phyloP scores from a whole-genome alignment of 2,329 filamentous ascomycete genomes.

The Aspergillus proliferans region DNA sequence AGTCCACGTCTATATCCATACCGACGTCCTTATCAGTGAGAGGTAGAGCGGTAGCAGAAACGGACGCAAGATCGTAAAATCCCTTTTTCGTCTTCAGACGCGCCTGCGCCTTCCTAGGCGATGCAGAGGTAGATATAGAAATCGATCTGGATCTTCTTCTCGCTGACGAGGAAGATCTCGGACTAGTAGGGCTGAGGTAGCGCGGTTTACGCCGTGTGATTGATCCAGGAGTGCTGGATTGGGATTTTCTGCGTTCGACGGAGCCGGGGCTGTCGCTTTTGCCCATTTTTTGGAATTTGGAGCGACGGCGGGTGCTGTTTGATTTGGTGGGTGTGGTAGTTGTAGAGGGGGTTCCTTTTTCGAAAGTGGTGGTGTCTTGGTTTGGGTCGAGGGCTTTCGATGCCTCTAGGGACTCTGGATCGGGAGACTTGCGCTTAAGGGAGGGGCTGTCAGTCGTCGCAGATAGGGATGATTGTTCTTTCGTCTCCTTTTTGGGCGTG shows the following conservation, averaged over 20 bases:
- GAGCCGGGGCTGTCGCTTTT: conserved; percentile 29
- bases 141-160: conserved; percentile 14
- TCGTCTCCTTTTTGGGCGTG: conserved; percentile 10
- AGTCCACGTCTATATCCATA: too few species aligned
- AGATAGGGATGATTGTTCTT: conserved; percentile 8
- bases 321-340: neutral
- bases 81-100: conserved; percentile 20
- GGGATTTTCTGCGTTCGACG: conserved; percentile 23
- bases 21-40: too few species aligned
- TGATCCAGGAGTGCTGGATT: neutral
- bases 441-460: conserved; percentile 24
- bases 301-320: neutral
- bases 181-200: conserved; percentile 12
- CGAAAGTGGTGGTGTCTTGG: neutral
- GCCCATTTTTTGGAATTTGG: conserved; percentile 17
- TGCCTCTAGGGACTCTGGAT: conserved; percentile 18
- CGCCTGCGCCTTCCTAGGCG: neutral
- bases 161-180: conserved; percentile 11
- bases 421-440: conserved; percentile 30
- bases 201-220: neutral
- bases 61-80: too few species aligned
- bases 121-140: neutral
- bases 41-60: too few species aligned
- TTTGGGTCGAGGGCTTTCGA: neutral
- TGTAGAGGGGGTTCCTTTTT: neutral